Conservation (phyloP, 1,139 yeast species). For the Lodderomyces margitis region DNA sequence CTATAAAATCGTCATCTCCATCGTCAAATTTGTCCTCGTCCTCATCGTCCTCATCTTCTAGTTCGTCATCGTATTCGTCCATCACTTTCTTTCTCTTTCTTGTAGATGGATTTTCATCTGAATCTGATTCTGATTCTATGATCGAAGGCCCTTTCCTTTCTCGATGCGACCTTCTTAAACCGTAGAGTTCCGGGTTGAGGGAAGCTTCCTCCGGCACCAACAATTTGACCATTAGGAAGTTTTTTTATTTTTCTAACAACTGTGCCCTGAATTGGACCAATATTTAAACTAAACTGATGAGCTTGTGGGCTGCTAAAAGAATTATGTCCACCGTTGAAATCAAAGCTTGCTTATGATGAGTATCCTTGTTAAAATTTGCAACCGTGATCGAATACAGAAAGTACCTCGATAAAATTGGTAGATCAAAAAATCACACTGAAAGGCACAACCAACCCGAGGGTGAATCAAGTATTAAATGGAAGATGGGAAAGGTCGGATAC, state of each 20-base stretch:
- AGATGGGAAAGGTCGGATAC: no score
- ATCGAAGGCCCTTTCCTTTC: conserved; percentile 48
- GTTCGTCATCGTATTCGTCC: conserved; percentile 27
- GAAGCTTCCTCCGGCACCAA: conserved; percentile 41
- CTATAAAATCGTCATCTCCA: conserved; percentile 30
- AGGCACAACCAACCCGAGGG: not conserved
- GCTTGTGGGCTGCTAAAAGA: no score
- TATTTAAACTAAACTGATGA: no score
- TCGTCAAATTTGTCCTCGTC: conserved; percentile 30
- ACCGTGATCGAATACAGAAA: not conserved
- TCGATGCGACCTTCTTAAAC: conserved; percentile 83
- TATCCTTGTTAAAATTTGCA: not conserved
- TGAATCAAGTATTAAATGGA: not conserved
- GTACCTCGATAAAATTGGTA: not conserved
- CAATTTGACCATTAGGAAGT: conserved; percentile 8
- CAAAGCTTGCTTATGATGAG: not conserved
- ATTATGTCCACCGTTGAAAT: not conserved
- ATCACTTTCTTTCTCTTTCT: conserved; percentile 17
- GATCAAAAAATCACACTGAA: not conserved
- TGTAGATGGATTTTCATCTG: conserved; percentile 17
- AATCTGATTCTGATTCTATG: conserved; percentile 41
- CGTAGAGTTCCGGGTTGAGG: conserved; percentile 84
- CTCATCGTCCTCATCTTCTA: conserved; percentile 25
- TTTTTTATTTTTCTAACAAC: not conserved
- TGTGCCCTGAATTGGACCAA: no score